Conservation (phyloP, 352 stramenopile genomes). For the Blastocystis sp. region DNA sequence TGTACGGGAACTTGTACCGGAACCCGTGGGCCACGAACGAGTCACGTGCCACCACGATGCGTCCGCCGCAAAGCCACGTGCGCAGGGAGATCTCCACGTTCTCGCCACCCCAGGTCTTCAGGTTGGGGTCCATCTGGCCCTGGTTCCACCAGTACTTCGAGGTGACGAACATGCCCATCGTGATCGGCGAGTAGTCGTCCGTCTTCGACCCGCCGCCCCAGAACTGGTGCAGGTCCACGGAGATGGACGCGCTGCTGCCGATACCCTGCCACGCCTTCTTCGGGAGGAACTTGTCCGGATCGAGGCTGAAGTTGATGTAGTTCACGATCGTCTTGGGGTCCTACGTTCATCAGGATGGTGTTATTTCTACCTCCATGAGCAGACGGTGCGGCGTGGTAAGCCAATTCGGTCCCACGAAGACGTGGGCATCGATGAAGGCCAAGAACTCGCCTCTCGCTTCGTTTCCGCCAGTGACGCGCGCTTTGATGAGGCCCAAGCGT, state of each 20-base stretch:
- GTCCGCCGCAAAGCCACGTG: slow-evolving; percentile 31
- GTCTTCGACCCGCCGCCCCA: slow-evolving; percentile 18
- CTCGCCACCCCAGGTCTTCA: slow-evolving; percentile 23
- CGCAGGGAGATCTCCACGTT: slow-evolving; percentile 47
- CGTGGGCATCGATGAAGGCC: slow-evolving; percentile 51
- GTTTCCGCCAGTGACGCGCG: slow-evolving; percentile 17
- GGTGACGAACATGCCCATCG: slow-evolving; percentile 21
- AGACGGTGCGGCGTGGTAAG: background rate
- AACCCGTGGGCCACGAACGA: slow-evolving; percentile 27
- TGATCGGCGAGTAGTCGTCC: slow-evolving; percentile 9
- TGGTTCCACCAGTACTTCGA: slow-evolving; percentile 8
- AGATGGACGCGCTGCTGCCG: background rate
- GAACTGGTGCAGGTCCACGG: background rate
- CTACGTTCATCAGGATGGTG: background rate
- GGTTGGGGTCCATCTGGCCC: slow-evolving; percentile 14
- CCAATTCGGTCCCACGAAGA: background rate
- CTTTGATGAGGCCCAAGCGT: slow-evolving; percentile 7
- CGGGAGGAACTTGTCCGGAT: background rate
- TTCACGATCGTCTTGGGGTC: background rate
- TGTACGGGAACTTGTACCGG: slow-evolving; percentile 30
- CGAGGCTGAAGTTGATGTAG: background rate
- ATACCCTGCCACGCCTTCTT: background rate
- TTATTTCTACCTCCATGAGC: slow-evolving; percentile 6
- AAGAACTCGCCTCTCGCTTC: background rate
- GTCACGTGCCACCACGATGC: slow-evolving; percentile 21